Conservation (phyloP, 371 early-diverging fungal species). For the Mucor plumbeus region DNA sequence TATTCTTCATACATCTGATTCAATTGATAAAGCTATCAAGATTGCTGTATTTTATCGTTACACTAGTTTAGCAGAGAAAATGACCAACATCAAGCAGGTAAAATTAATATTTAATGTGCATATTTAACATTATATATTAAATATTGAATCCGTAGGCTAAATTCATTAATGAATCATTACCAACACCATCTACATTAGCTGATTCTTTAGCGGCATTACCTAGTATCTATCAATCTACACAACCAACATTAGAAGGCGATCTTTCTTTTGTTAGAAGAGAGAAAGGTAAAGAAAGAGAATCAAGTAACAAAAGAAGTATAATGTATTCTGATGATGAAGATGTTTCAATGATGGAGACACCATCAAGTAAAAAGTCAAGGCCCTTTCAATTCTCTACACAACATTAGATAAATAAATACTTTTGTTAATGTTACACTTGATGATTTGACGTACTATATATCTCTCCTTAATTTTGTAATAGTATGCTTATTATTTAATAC, state of each 20-base stretch:
- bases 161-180: background rate
- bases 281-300: background rate
- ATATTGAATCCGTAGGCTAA: background rate
- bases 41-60: slow-evolving; percentile 74
- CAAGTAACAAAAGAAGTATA: background rate
- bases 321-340: background rate
- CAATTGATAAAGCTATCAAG: slow-evolving; percentile 82
- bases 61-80: slow-evolving; percentile 76
- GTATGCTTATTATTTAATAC: background rate
- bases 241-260: slow-evolving; percentile 13
- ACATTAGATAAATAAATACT: background rate
- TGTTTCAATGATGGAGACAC: background rate
- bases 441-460: slow-evolving; percentile 5
- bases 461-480: slow-evolving; percentile 7
- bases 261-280: slow-evolving; percentile 9
- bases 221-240: slow-evolving; percentile 6
- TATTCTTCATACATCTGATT: slow-evolving; percentile 58
- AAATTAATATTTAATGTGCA: background rate
- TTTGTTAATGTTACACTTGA: background rate
- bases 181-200: slow-evolving; percentile 1
- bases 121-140: background rate
- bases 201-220: slow-evolving; percentile 14
- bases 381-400: slow-evolving; percentile 14
- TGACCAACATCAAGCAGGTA: slow-evolving; percentile 78
- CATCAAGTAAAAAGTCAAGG: slow-evolving; percentile 7